Conservation (phyloP, 768 basidiomycete genomes). For the Podaxis carcinomalis region DNA sequence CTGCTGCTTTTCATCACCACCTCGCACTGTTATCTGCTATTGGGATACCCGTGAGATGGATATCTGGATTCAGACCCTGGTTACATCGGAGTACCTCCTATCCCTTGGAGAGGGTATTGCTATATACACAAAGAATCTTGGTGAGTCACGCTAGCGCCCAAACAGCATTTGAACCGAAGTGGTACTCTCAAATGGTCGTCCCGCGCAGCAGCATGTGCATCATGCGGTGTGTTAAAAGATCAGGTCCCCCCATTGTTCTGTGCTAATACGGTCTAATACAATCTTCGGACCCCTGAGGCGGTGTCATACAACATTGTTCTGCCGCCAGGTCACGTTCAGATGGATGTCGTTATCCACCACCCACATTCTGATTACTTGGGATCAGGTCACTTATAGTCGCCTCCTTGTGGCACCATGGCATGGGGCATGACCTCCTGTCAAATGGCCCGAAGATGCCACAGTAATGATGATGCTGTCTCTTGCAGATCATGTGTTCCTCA, state of each 20-base stretch:
- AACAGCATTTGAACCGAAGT: not conserved
- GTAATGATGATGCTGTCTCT: conserved; percentile 1
- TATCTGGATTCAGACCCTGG: not conserved
- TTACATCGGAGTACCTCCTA: not conserved
- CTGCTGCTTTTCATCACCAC: not conserved
- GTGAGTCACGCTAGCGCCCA: not conserved
- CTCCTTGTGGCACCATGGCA: not conserved
- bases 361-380: not conserved
- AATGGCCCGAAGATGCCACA: conserved; percentile 2
- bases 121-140: not conserved
- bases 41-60: not conserved
- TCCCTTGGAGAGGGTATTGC: not conserved
- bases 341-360: not conserved
- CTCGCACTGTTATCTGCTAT: not conserved
- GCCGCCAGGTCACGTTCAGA: not conserved
- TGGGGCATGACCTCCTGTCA: not conserved
- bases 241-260: not conserved
- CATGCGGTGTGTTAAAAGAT: not conserved
- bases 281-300: not conserved
- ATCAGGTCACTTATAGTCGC: not conserved
- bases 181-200: not conserved
- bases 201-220: not conserved
- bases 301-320: not conserved
- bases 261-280: not conserved
- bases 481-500: not conserved